Conservation (phyloP, 495 filamentous ascomycete species). For the Aspergillus bridgeri region DNA sequence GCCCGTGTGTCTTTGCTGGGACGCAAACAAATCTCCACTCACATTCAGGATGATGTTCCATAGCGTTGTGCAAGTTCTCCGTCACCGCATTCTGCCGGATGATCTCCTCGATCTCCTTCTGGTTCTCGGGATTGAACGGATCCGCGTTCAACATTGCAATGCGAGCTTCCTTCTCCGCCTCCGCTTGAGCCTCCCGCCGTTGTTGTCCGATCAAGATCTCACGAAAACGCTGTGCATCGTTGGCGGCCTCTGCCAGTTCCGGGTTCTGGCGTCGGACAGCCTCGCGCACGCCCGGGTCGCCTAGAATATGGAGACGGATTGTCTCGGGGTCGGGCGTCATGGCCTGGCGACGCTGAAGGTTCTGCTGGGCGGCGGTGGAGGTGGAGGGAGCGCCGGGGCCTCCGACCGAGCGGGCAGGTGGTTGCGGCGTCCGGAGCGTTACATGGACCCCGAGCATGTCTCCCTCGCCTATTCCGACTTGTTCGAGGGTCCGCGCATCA, state of each 20-base stretch:
- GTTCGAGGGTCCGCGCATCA: constrained; percentile 72
- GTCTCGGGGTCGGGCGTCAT: constrained; percentile 69
- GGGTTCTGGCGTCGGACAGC: constrained; percentile 68
- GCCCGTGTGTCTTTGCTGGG: not conserved
- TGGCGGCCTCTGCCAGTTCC: constrained; percentile 70
- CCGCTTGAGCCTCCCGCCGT: constrained; percentile 62
- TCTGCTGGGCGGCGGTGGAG: constrained; percentile 33
- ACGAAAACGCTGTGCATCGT: constrained; percentile 73
- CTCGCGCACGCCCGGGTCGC: constrained; percentile 66
- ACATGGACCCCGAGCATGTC: constrained; percentile 91
- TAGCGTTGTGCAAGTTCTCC: constrained; percentile 90
- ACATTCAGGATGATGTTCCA: constrained; percentile 98
- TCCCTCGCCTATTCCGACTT: constrained; percentile 79
- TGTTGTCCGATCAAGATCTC: constrained; percentile 62
- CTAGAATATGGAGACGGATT: constrained; percentile 76
- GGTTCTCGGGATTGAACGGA: constrained; percentile 85
- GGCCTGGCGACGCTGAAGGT: constrained; percentile 36
- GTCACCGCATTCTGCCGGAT: constrained; percentile 90
- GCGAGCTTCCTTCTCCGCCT: constrained; percentile 73
- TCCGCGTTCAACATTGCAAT: constrained; percentile 81
- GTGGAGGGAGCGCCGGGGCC: constrained; percentile 33
- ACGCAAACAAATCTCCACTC: constrained; percentile 25
- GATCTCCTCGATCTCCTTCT: constrained; percentile 92
- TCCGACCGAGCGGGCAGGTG: constrained; percentile 18
- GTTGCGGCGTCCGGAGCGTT: constrained; percentile 29